phyloP scores from a whole-genome alignment of 2,329 filamentous ascomycete genomes.

The Alternaria postmessia region DNA sequence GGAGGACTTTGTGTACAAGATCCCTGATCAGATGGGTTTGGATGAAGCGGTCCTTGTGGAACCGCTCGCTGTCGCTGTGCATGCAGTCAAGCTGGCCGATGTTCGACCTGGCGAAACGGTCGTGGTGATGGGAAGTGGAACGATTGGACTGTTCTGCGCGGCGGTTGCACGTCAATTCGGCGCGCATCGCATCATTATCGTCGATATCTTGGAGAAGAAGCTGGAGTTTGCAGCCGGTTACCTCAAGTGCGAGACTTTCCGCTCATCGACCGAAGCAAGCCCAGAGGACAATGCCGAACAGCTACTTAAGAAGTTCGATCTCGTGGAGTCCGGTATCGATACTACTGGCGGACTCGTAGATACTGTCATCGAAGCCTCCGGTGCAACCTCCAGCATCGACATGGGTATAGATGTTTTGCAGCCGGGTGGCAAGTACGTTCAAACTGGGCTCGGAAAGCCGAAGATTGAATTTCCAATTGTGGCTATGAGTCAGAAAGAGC shows the following conservation, averaged over 20 bases:
- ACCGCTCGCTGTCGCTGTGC: conserved; percentile 85
- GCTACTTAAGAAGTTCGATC: conserved; percentile 65
- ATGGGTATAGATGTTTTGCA: conserved; percentile 85
- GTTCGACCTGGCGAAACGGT: conserved; percentile 84
- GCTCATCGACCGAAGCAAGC: conserved; percentile 62
- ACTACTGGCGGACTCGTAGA: conserved; percentile 76
- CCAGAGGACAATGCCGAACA: conserved; percentile 72
- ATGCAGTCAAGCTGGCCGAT: conserved; percentile 80
- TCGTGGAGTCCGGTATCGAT: conserved; percentile 62
- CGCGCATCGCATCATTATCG: conserved; percentile 86
- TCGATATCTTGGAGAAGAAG: conserved; percentile 86
- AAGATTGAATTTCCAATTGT: conserved; percentile 95
- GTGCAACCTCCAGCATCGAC: conserved; percentile 85
- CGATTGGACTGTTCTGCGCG: conserved; percentile 86
- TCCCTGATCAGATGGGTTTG: conserved; percentile 79
- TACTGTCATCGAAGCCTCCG: conserved; percentile 88
- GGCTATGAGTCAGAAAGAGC: conserved; percentile 85
- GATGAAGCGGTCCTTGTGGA: conserved; percentile 90
- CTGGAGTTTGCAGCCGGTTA: conserved; percentile 82
- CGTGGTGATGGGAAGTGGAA: conserved; percentile 87
- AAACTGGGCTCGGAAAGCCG: conserved; percentile 90
- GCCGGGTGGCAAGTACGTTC: conserved; percentile 94
- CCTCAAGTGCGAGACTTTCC: conserved; percentile 78
- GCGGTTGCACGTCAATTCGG: conserved; percentile 72
- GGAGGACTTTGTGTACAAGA: conserved; percentile 91